Evolutionary conservation across 352 stramenopile species (phyloP), one percentile per base, ranked within the genome.

Genomic region (Phytophthora kernoviae): DNA sequence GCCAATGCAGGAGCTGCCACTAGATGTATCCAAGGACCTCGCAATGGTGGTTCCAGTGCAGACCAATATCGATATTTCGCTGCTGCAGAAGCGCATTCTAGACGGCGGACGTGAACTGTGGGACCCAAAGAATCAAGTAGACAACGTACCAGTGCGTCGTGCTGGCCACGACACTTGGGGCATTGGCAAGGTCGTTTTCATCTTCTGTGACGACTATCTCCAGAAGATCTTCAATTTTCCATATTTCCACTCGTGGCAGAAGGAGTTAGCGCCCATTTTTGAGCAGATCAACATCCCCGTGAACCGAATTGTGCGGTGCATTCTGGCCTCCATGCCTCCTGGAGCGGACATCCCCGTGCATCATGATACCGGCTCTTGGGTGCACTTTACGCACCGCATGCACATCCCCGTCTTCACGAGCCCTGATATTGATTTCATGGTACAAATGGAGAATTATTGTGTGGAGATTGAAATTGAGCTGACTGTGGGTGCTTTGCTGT

Each of bases 161-260:
- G 91, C 97, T 12, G 96, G 91, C 21, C 97, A 99, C 75, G 97
- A 99, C 82, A 84, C 77, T 37, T 99, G 97, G 96, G 97, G 97
- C 50, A 99, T 99, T 58, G 90, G 92, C 69, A 99, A 99, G 71
- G 96, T 99, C 58, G 91, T 98, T 10, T 96, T 99, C 54, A 81
- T 99, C 41, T 99, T 99, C 80, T 98, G 93, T 63, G 97, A 99
- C 81, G 97, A 99, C 79, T 99, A 99, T 70, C 79, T 99, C 33
- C 88, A 94, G 62, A 87, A 85, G 21, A 90, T 98, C 26, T 99
- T 98, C 73, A 89, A 89, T 18, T 92, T 99, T 44, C 97, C 97
- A 14, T 99, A 91, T 87, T 98, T 93, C 64, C 77, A 97, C 66
- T 51, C 78, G 14, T 96, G 85, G 87, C 81, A 87, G 45, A 58